Base-by-base conservation (phyloP, 257 asterid genomes). In the Catharanthus roseus region DNA sequence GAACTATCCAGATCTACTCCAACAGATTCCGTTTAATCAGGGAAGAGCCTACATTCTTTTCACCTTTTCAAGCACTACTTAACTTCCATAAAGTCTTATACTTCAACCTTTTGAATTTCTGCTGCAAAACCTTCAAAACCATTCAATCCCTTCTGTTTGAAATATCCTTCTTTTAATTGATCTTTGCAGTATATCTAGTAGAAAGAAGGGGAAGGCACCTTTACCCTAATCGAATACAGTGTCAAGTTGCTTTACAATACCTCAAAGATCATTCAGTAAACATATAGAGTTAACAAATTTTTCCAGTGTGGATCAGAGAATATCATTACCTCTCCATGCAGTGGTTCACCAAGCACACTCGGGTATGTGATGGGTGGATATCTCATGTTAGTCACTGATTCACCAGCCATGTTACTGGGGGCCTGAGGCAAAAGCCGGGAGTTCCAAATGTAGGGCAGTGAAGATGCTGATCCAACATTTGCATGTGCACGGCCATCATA, bases 371-470 rank as follows among this genome's bases (percentile, higher is more conserved):
- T 93, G 29, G 99, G 97, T 68, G 97, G 88, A 85, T 84, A 88
- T 83, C 96, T 86, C 86, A 88, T 85, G 83, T 81, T 83, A 77
- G 87, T 80, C 77, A 77, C 96, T 65, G 95, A 82, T 84, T 93
- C 99, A 56, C 97, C 91, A 44, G 96, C 83, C 71, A 78, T 65
- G 75, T 85, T 90, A 72, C 84, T 60, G 73, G 95, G 74, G 65
- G 90, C 97, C 81, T 91, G 99, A 69, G 88, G 89, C 80, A 91
- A 81, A 76, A 91, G 95, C 78, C 99, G 85, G 99, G 88, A 71
- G 95, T 91, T 77, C 97, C 99, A 81, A 93, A 93, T 49, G 99
- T 83, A 53, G 99, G 99, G 85, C 99, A 93, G 73, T 93, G 97
- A 72, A 93, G 96, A 81, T 93, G 99, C 53, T 89, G 96, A 78